Evolutionary conservation across 345 rosid genomes (phyloP), one percentile per base, ranked within the genome.

Genomic region (Salix arbutifolia): DNA sequence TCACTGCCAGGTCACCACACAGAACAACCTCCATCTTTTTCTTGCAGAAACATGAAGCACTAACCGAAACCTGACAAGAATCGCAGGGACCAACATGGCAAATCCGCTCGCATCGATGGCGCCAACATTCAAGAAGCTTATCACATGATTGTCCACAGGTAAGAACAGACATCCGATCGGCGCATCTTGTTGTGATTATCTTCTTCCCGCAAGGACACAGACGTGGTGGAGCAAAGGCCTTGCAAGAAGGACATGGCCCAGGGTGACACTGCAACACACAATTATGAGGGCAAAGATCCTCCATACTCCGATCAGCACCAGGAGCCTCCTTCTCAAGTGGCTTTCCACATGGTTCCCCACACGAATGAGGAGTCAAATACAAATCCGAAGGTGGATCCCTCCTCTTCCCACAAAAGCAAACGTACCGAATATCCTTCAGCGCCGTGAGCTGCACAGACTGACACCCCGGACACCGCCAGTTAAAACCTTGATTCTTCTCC

Each of bases 381-480:
- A 89, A 85, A 88, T 96, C 99, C 38, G 96, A 86, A 0, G 94
- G 95, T 1, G 99, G 99, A 81, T 96, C 97, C 5, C 61, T 80
- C 79, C 96, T 89, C 88, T 93, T 93, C 28, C 94, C 85, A 76
- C 99, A 96, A 78, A 91, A 96, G 83, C 99, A 96, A 73, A 81
- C 78, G 79, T 93, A 96, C 1, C 77, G 88, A 71, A 93, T 93
- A 74, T 96, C 99, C 85, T 86, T 92, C 4, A 87, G 82, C 4
- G 97, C 85, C 2, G 85, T 85, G 38, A 92, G 88, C 87, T 92
- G 97, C 67, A 93, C 99, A 56, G 85, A 89, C 76, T 96, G 99
- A 82, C 99, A 96, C 42, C 99, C 99, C 0, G 98, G 99, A 76
- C 98, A 96, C 61, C 99, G 87, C 99, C 99, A 96, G 77, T 96